Evolutionary conservation across 2,329 filamentous ascomycete genomes (phyloP).

Genomic region (Stromatinia cepivora): DNA sequence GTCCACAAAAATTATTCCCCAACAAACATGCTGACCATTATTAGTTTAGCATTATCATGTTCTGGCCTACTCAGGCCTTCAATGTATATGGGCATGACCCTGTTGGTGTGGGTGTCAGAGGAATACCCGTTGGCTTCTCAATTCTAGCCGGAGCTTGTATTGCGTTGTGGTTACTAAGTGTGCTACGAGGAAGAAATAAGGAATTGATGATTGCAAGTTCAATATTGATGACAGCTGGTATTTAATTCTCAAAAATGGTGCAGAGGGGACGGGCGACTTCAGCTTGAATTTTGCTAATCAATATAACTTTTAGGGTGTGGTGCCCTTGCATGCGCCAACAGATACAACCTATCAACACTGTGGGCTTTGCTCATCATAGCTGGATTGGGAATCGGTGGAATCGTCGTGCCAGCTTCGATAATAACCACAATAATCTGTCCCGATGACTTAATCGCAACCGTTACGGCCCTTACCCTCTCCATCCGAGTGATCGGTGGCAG

Average conservation of each 20-base stretch:
- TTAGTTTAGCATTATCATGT: constrained; percentile 46
- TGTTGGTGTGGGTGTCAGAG: constrained; percentile 62
- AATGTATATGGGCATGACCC: constrained; percentile 67
- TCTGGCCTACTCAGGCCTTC: constrained; percentile 62
- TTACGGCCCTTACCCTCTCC: constrained; percentile 66
- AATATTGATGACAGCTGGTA: constrained; percentile 65
- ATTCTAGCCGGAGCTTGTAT: constrained; percentile 62
- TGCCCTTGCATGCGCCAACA: constrained; percentile 50
- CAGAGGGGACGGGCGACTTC: neutral
- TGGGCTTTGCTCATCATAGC: constrained; percentile 61
- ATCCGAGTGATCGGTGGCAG: constrained; percentile 67
- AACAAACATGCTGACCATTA: neutral
- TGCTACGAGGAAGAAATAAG: constrained; percentile 59
- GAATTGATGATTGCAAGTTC: constrained; percentile 60
- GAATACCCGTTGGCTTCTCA: constrained; percentile 63
- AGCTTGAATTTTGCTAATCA: constrained; percentile 42
- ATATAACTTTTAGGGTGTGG: constrained; percentile 50
- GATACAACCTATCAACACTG: constrained; percentile 54
- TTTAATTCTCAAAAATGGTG: constrained; percentile 27
- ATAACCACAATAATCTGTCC: constrained; percentile 70
- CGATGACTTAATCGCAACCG: constrained; percentile 68
- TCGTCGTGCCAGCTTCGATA: constrained; percentile 58
- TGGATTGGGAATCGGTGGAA: constrained; percentile 64
- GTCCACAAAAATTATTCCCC: accelerated
- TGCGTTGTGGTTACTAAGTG: constrained; percentile 57